Evolutionary conservation across 305 asterid genomes (phyloP), one percentile per base, ranked within the genome.

Genomic region (Fraxinus platypoda): DNA sequence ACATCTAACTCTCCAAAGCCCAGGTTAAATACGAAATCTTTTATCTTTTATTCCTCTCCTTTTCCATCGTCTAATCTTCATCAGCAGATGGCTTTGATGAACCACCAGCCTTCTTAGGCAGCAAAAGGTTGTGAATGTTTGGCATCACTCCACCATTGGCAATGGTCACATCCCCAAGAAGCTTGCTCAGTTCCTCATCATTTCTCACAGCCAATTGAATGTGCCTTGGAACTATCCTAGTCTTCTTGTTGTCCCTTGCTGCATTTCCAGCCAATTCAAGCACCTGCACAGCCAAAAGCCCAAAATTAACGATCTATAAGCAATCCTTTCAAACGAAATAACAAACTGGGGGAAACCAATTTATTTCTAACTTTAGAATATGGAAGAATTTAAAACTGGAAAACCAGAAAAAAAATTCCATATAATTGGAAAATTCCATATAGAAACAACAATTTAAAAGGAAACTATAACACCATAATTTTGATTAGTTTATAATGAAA

Each of bases 181-280:
- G 81, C 81, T 78, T 78, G 43, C 81, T 78, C 62, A 78, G 64
- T 35, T 78, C 81, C 46, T 78, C 76, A 15, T 72, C 76, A 12
- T 72, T 72, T 37, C 76, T 72, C 76, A 72, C 76, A 17, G 46
- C 76, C 76, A 72, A 72, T 7, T 72, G 76, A 72, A 72, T 72
- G 46, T 72, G 76, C 76, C 76, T 72, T n/a, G 76, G 76, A 7
- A 72, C 76, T 31, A 72, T 72, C 76, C 76, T 31, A 17, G 76
- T 72, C 76, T 72, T 72, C 76, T 72, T 72, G 76, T 72, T 72
- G 76, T 72, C 76, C 46, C 76, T 72, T n/a, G 76, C 76, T 7
- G 81, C 81, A 34, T 78, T 62, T 57, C 81, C 81, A 62, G 81
- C 81, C 81, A 78, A 78, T 62, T 78, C 81, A 15, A 78, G 81